These are phyloP conservation scores for Fusarium mangiferae DNA, from an alignment of 2,329 filamentous ascomycete genomes.

Conservation along the genomic window DNA sequence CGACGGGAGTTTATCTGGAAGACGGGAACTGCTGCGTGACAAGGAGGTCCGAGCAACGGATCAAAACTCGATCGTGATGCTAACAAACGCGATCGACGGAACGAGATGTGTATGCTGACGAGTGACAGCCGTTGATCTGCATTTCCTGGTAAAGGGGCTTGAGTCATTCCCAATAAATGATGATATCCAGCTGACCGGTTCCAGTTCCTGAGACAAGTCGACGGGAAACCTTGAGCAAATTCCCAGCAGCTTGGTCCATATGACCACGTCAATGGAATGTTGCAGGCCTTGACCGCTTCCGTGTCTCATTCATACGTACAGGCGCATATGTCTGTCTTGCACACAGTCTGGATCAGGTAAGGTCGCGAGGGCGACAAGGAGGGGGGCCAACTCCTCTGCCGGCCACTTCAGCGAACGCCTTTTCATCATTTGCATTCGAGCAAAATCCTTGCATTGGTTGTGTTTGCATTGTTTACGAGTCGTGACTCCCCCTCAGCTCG, in stretches of 20 bases:
- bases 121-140: conserved; percentile 32
- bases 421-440: conserved; percentile 26
- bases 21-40: neutral
- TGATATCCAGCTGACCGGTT: conserved; percentile 32
- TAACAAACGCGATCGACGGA: conserved; percentile 10
- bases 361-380: conserved; percentile 12
- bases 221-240: conserved; percentile 3
- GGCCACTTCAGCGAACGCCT: conserved; percentile 21
- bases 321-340: conserved; percentile 20
- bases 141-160: conserved; percentile 12
- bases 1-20: conserved; percentile 14
- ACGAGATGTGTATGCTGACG: conserved; percentile 3
- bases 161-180: conserved; percentile 22
- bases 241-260: conserved; percentile 39
- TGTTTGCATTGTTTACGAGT: conserved; percentile 17
- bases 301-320: conserved; percentile 22
- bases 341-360: conserved; percentile 13
- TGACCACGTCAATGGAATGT: conserved; percentile 29
- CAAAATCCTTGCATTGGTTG: conserved; percentile 13
- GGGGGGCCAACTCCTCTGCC: conserved; percentile 11
- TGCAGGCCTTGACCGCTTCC: conserved; percentile 26
- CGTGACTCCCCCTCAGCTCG: conserved; percentile 6
- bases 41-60: conserved; percentile 6
- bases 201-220: conserved; percentile 33
- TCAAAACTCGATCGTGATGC: conserved; percentile 1